Percentiles rank a stretch among this genome's conserved stretches.
Evolutionary conservation across 2,329 filamentous ascomycete genomes (phyloP).

Genomic region (Colletotrichum nymphaeae): DNA sequence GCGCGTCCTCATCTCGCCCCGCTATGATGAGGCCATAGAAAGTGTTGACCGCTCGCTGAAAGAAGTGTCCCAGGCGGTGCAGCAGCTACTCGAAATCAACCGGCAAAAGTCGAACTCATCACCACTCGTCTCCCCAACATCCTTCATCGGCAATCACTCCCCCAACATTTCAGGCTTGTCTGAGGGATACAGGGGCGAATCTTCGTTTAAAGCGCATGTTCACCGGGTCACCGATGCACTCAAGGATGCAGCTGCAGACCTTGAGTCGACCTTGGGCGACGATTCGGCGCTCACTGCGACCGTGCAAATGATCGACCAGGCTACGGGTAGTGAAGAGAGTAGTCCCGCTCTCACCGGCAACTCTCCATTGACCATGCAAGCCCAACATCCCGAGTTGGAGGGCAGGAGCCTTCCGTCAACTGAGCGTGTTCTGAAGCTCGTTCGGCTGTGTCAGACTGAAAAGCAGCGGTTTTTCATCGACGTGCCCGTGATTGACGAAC

Average conservation of each 20-base stretch:
- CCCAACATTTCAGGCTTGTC: neutral
- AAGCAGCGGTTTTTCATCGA: neutral
- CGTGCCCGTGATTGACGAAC: neutral
- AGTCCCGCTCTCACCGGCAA: neutral
- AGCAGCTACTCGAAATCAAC: neutral
- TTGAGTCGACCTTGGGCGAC: neutral
- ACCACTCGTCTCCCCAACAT: neutral
- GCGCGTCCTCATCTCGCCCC: neutral
- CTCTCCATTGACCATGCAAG: neutral
- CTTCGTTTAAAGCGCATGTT: neutral
- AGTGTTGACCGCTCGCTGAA: neutral
- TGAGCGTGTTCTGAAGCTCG: neutral
- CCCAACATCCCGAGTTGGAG: neutral
- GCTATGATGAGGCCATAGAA: neutral
- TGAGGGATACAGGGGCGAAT: neutral
- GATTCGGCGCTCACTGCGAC: neutral
- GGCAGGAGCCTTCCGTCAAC: neutral
- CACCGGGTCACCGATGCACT: neutral
- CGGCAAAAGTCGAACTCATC: neutral
- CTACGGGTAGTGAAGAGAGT: neutral
- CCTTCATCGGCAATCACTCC: neutral
- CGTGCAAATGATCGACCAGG: neutral
- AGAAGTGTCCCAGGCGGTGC: neutral
- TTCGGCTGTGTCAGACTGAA: neutral
- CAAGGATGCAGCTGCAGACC: neutral